These are phyloP conservation scores for Erysimum cheiranthoides DNA, from an alignment of 345 rosid genomes.

Conservation along the genomic window DNA sequence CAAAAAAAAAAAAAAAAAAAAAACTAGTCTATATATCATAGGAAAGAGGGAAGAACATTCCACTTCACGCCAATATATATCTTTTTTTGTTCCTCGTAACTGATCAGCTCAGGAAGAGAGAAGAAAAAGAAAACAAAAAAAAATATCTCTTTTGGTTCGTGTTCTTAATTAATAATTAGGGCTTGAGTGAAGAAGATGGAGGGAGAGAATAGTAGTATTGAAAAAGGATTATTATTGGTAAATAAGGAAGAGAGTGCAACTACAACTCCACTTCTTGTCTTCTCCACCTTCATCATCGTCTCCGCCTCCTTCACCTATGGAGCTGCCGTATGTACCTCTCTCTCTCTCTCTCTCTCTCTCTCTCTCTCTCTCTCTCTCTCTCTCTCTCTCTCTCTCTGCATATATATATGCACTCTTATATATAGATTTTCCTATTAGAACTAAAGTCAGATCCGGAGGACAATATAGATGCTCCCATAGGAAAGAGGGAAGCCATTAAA, in stretches of 20 bases:
- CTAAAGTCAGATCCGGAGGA: not conserved
- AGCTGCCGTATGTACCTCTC: slow-evolving; percentile 48
- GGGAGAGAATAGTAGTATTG: slow-evolving; percentile 17
- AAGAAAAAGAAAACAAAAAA: too few species aligned
- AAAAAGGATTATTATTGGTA: slow-evolving; percentile 36
- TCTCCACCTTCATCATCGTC: slow-evolving; percentile 60
- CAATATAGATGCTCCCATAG: not conserved
- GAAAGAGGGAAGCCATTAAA: too few species aligned
- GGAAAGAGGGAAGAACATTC: not conserved
- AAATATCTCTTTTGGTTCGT: not conserved
- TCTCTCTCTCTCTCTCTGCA: not conserved
- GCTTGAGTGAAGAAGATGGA: slow-evolving; percentile 30
- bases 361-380: not conserved
- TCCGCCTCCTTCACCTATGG: slow-evolving; percentile 61
- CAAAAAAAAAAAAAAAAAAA: too few species aligned
- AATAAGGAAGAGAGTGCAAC: slow-evolving; percentile 18
- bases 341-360: slow-evolving; percentile 10
- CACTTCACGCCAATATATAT: too few species aligned
- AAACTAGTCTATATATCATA: slow-evolving; percentile 8
- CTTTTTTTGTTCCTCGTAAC: not conserved
- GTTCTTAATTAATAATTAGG: not conserved
- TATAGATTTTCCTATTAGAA: not conserved
- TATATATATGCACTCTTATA: not conserved
- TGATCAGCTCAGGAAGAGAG: too few species aligned
- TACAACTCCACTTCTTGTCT: slow-evolving; percentile 39